phyloP scores from a whole-genome alignment of 768 basidiomycete species.

The Trametes villosa region DNA sequence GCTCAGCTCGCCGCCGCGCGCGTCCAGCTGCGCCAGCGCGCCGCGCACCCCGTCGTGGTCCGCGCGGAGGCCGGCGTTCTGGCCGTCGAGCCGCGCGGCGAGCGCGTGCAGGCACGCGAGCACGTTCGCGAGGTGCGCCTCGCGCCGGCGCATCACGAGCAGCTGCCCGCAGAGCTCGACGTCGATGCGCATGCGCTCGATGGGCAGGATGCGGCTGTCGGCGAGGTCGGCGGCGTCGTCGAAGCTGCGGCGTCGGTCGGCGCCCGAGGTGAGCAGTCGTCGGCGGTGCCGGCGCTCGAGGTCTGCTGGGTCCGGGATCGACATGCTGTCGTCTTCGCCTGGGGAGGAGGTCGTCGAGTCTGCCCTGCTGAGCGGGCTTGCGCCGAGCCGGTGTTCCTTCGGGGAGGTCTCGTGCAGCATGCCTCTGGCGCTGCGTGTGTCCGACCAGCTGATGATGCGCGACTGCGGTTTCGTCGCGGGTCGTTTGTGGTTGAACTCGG shows the following conservation, averaged over 20 bases:
- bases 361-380: conserved; percentile 11
- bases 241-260: conserved; percentile 60
- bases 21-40: conserved; percentile 51
- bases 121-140: conserved; percentile 69
- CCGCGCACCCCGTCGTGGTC: conserved; percentile 60
- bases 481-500: conserved; percentile 47
- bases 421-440: conserved; percentile 49
- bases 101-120: conserved; percentile 63
- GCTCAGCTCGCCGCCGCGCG: conserved; percentile 50
- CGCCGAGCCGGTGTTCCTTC: conserved; percentile 14
- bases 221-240: conserved; percentile 60
- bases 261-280: conserved; percentile 12
- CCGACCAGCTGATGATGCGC: conserved; percentile 59
- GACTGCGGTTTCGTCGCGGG: conserved; percentile 44
- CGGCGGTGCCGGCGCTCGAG: conserved; percentile 11
- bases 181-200: conserved; percentile 75
- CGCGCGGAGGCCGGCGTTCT: conserved; percentile 59
- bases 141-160: conserved; percentile 68
- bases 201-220: conserved; percentile 50
- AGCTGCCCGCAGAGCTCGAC: conserved; percentile 79
- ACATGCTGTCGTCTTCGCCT: conserved; percentile 11
- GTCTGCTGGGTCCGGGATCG: conserved; percentile 1
- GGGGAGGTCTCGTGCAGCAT: conserved; percentile 28
- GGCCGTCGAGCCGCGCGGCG: conserved; percentile 53
- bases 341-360: conserved; percentile 9